Conservation (phyloP, 2,329 filamentous ascomycete genomes). For the Diaporthe sp. region DNA sequence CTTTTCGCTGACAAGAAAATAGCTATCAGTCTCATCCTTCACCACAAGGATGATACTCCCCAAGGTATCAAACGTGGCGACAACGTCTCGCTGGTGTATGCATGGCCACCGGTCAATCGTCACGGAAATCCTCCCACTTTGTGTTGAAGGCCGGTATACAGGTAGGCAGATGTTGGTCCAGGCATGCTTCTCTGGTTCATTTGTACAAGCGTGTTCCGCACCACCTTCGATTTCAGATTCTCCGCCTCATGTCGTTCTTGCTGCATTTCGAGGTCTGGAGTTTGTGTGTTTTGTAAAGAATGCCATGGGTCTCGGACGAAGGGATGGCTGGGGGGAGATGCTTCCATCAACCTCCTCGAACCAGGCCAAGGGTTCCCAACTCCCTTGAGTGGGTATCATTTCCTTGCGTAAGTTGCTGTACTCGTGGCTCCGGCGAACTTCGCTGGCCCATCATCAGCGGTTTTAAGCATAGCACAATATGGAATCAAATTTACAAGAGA, state of each 20-base stretch:
- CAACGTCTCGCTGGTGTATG: background rate
- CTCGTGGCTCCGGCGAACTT: too few species aligned
- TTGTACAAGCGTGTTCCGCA: background rate
- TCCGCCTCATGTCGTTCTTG: background rate
- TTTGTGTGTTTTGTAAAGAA: background rate
- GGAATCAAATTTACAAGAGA: background rate
- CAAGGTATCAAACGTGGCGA: too few species aligned
- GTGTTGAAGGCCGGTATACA: background rate
- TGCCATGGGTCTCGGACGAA: background rate
- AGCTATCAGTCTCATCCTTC: background rate
- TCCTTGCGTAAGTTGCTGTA: background rate
- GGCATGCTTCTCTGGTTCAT: background rate
- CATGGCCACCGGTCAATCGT: background rate
- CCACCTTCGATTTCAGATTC: too few species aligned
- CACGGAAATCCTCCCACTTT: background rate
- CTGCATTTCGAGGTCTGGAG: background rate
- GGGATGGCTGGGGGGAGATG: too few species aligned
- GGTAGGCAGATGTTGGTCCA: background rate
- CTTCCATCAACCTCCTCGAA: too few species aligned
- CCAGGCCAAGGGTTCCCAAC: background rate
- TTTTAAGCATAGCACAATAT: background rate
- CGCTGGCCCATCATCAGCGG: too few species aligned
- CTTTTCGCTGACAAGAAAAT: slow-evolving; percentile 25
- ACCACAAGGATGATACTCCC: background rate
- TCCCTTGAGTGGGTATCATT: background rate